Evolutionary conservation across 2,329 filamentous ascomycete genomes (phyloP).

Genomic region (Cordyceps cateniannulata): DNA sequence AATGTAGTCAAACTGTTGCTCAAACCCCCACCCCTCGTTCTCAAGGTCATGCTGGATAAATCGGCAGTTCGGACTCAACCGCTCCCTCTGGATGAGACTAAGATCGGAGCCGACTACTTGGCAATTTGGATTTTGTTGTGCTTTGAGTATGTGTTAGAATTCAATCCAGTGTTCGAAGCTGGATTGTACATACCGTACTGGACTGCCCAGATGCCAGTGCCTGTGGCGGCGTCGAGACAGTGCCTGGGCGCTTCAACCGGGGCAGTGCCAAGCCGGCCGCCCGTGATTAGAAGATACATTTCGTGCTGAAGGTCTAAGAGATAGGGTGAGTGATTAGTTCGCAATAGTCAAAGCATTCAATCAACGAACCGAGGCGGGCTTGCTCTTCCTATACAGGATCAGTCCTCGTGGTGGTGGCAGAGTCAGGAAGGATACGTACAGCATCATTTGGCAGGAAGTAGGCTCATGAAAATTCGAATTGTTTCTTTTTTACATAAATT

Average conservation of each 20-base stretch:
- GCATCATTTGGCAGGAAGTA: constrained; percentile 1
- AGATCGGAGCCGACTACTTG: background rate
- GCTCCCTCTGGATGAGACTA: background rate
- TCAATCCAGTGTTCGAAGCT: background rate
- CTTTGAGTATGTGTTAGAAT: background rate
- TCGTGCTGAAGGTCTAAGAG: background rate
- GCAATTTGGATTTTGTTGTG: background rate
- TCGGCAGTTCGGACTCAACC: background rate
- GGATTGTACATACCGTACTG: background rate
- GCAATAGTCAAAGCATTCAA: background rate
- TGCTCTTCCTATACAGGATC: background rate
- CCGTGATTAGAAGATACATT: background rate
- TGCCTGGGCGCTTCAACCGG: background rate
- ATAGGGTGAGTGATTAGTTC: background rate
- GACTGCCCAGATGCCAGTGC: background rate
- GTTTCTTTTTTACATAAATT: background rate
- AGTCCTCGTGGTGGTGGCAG: background rate
- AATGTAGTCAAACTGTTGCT: background rate
- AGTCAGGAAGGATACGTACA: background rate
- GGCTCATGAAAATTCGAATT: background rate
- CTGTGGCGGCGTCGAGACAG: background rate
- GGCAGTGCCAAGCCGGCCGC: background rate
- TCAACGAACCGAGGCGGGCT: background rate
- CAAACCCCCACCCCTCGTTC: background rate
- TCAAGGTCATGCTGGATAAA: background rate